Conservation (phyloP, 495 filamentous ascomycete species). For the Venustampulla echinocandica region DNA sequence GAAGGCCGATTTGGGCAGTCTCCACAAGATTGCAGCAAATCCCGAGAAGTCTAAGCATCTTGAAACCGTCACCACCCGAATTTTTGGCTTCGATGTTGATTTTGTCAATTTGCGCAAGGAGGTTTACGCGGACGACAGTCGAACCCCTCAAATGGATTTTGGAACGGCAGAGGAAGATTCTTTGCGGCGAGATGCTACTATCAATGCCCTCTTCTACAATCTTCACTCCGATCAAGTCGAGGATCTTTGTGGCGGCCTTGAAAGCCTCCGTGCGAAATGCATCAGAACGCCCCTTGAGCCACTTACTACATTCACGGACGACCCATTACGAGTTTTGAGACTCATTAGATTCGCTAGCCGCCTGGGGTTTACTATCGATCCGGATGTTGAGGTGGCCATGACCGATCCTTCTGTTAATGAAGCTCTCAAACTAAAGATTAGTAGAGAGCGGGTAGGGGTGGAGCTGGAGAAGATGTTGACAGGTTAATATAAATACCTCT, state of each 20-base stretch:
- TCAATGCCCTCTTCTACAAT: conserved; percentile 97
- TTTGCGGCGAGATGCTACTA: conserved; percentile 78
- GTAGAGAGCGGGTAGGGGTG: conserved; percentile 72
- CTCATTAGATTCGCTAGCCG: conserved; percentile 85
- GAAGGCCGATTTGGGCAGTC: conserved; percentile 46
- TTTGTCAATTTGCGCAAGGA: conserved; percentile 92
- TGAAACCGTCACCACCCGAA: conserved; percentile 78
- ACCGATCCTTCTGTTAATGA: conserved; percentile 58
- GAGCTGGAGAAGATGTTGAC: conserved; percentile 89
- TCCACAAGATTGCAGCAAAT: conserved; percentile 78
- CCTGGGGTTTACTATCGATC: conserved; percentile 68
- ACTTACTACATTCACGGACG: conserved; percentile 88
- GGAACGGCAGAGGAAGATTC: conserved; percentile 89
- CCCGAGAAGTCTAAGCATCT: conserved; percentile 97
- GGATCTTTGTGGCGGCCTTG: conserved; percentile 73
- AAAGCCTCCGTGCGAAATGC: conserved; percentile 60
- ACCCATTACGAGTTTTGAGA: conserved; percentile 83
- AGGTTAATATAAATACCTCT: conserved; percentile 33
- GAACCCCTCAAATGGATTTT: conserved; percentile 89
- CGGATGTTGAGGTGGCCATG: conserved; percentile 64
- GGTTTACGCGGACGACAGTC: conserved; percentile 73
- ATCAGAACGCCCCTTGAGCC: conserved; percentile 86
- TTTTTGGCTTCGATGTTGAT: conserved; percentile 85
- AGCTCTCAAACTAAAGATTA: conserved; percentile 82
- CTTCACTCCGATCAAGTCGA: conserved; percentile 68